phyloP scores from a whole-genome alignment of 106 monocot genomes.

The Dactylorhiza incarnata region DNA sequence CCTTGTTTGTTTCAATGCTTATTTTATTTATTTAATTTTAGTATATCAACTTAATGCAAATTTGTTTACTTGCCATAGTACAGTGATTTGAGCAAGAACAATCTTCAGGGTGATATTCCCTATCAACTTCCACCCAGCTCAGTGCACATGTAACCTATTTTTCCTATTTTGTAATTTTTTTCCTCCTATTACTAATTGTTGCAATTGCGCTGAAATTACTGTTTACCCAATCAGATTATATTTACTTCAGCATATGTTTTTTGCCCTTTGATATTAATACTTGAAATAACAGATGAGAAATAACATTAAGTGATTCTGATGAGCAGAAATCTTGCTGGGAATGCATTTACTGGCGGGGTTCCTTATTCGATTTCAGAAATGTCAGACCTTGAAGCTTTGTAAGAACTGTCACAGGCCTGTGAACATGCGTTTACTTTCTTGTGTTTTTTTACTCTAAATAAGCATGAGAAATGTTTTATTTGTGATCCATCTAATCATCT shows the following conservation, averaged over 20 bases:
- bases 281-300: background rate
- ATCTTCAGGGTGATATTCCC: constrained; percentile 83
- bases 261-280: background rate
- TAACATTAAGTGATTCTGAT: background rate
- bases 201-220: background rate
- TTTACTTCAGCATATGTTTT: background rate
- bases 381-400: constrained; percentile 76
- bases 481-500: too few species aligned
- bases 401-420: constrained; percentile 9
- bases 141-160: constrained; percentile 55
- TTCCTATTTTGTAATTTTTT: background rate
- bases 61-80: constrained; percentile 51
- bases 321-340: constrained; percentile 74
- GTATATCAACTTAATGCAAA: constrained; percentile 29
- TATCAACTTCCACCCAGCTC: constrained; percentile 94
- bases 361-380: constrained; percentile 97
- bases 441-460: constrained; percentile 6
- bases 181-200: background rate
- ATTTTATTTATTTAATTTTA: constrained; percentile 10
- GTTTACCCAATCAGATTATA: background rate
- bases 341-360: constrained; percentile 75
- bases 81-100: constrained; percentile 98
- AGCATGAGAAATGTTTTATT: background rate
- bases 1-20: too few species aligned
- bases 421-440: constrained; percentile 2